phyloP scores from a whole-genome alignment of 2,329 filamentous ascomycete species.

The Blumeria graminis region DNA sequence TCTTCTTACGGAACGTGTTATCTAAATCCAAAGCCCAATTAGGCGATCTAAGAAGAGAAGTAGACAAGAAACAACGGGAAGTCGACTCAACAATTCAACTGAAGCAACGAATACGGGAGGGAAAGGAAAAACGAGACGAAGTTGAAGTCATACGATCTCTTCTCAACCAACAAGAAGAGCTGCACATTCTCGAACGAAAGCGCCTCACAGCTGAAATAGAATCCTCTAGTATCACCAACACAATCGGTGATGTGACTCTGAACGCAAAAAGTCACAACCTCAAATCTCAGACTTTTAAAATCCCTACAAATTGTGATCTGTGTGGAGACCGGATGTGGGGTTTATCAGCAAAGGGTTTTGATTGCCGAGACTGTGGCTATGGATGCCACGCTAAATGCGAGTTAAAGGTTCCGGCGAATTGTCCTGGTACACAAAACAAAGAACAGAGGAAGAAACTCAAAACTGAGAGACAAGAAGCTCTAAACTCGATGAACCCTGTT shows the following conservation, averaged over 20 bases:
- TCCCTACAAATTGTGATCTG: constrained; percentile 92
- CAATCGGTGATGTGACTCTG: constrained; percentile 75
- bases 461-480: constrained; percentile 55
- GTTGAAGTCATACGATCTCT: constrained; percentile 63
- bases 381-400: constrained; percentile 97
- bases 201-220: constrained; percentile 79
- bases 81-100: constrained; percentile 53
- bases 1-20: constrained; percentile 77
- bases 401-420: constrained; percentile 93
- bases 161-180: constrained; percentile 59
- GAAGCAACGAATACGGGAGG: constrained; percentile 55
- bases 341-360: constrained; percentile 83
- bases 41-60: constrained; percentile 55
- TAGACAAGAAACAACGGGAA: constrained; percentile 67
- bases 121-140: constrained; percentile 72
- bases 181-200: constrained; percentile 66
- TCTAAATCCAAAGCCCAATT: constrained; percentile 73
- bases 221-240: constrained; percentile 72
- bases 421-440: constrained; percentile 79
- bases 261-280: constrained; percentile 93
- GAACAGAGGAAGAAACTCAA: constrained; percentile 93
- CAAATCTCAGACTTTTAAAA: constrained; percentile 97
- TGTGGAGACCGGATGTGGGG: constrained; percentile 97
- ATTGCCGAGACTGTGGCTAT: constrained; percentile 89
- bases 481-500: constrained; percentile 23